Evolutionary conservation across 306 rosid species (phyloP), one percentile per base, ranked within the genome.

Genomic region (Malus fusca): DNA sequence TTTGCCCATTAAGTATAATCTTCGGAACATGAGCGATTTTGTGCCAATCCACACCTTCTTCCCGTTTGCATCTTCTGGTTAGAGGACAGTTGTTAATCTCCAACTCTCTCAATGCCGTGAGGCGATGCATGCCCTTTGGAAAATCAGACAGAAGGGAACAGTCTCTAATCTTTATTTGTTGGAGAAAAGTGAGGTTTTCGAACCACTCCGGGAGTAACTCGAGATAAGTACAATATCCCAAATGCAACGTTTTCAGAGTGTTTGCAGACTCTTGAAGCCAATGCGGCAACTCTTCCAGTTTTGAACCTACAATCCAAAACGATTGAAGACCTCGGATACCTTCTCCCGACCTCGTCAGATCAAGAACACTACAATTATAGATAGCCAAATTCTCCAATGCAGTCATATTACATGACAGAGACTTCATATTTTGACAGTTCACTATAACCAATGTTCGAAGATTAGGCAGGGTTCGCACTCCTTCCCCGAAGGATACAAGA

Each of bases 121-220:
- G 33, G 73, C 23, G 17, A 44, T 25, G 15, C 59, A 69, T 6
- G 13, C 73, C 73, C 4, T 69, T 14, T 5, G 73, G 59, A 8
- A 69, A 9, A 8, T 37, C 59, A 9, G 15, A 3, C 76, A 83
- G 11, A 3, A 43, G 18, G 25, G 58, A 42, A 62, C 87, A 83
- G 0, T 15, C 0, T 1, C 0, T 0, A 33, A 83, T 71, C 33
- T 0, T 0, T 10, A 80, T 17, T 46, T 21, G 33, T 21, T 77
- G 46, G 0, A 86, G 61, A 17, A 40, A 66, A 12, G 0, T 56
- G 48, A 76, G 44, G 26, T 51, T 1, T 48, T 79, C 35, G 12
- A 83, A 60, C 86, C 88, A 82, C 15, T 78, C 74, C 0, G 76
- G 84, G 26, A 86, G 53, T 19, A 3, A 59, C 40, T 22, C 11